Evolutionary conservation across 2,329 filamentous ascomycete species (phyloP), one percentile per base, ranked within the genome.

Genomic region (Beauveria varroae): DNA sequence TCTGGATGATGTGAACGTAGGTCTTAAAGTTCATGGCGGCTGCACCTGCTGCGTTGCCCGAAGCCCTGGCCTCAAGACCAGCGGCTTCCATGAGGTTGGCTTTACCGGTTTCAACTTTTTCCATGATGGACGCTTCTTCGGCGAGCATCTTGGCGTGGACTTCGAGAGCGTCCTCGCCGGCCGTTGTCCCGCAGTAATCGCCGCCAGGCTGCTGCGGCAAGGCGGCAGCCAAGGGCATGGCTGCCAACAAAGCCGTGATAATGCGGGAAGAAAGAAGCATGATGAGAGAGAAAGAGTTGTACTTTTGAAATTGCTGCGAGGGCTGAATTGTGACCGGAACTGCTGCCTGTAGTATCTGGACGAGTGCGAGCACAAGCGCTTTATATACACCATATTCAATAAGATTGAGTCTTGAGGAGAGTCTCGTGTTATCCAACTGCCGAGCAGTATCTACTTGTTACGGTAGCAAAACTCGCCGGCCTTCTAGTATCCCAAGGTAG

Each of bases 1-100:
- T 49, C 18, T 57, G 44, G 10, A 57, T 41, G 30, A 57, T 57
- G 34, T 57, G 55, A 9, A 57, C 46, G 46, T 57, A 57, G 30
- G 55, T 57, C 9, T 50, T 49, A 9, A 57, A 57, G 20, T 20
- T 46, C 44, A 57, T 57, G 10, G 44, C 18, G 10, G 50, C 50
- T 5, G 3, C 30, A 30, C 22, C 18, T 9, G 50, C 30, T 7
- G 50, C 30, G 30, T 34, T 24, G 30, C 30, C 5, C 5, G 22
- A 14, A 16, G 28, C 5, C 12, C 22, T 40, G 8, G 20, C 44
- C 5, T 28, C 24, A 18, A 50, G 3, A 4, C 44, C 34, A 8
- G 20, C 30, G 3, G 34, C 34, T 40, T 57, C 44, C 26, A 50
- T 20, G 2, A 57, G 16, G 9, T 24, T 37, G 5, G 22, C 8